Percentiles rank a stretch among this genome's conserved stretches.
Conservation (phyloP, 805 yeast species). For the Sugiyamaella marilandica region DNA sequence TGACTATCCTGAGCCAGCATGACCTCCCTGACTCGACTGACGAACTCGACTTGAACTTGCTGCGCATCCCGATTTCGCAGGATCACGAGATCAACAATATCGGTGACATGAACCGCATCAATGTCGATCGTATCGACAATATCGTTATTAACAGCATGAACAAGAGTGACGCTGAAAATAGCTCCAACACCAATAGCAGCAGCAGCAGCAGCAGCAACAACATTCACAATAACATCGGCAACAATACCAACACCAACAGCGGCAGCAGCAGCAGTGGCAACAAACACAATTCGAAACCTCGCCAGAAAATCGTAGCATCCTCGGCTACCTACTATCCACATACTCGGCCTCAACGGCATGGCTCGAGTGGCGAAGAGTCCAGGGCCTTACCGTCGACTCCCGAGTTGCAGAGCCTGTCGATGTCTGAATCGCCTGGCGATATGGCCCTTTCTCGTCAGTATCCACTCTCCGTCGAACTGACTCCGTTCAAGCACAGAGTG, state of each 20-base stretch:
- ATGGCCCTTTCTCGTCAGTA: constrained; percentile 4
- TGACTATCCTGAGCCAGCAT: background rate
- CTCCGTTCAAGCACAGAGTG: constrained; percentile 89
- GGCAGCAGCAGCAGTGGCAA: too few species aligned
- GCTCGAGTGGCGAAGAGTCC: background rate
- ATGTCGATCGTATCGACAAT: background rate
- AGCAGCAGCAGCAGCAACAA: too few species aligned
- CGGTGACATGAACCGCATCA: background rate
- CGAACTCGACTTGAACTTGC: background rate
- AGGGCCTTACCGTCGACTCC: constrained; percentile 2
- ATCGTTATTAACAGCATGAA: background rate
- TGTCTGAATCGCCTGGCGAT: background rate
- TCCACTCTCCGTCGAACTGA: constrained; percentile 73
- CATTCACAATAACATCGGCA: too few species aligned
- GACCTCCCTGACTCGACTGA: background rate
- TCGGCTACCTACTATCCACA: constrained; percentile 21
- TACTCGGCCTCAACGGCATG: constrained; percentile 8
- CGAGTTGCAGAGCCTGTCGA: background rate
- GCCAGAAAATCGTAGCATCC: constrained; percentile 6
- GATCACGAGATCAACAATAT: background rate
- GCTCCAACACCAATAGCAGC: too few species aligned
- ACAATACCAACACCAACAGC: background rate
- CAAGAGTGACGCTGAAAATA: background rate
- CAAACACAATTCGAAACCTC: background rate
- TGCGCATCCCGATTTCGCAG: background rate